Evolutionary conservation across 2,329 filamentous ascomycete genomes (phyloP), one percentile per base, ranked within the genome.

Genomic region (Xylariaceae sp.): DNA sequence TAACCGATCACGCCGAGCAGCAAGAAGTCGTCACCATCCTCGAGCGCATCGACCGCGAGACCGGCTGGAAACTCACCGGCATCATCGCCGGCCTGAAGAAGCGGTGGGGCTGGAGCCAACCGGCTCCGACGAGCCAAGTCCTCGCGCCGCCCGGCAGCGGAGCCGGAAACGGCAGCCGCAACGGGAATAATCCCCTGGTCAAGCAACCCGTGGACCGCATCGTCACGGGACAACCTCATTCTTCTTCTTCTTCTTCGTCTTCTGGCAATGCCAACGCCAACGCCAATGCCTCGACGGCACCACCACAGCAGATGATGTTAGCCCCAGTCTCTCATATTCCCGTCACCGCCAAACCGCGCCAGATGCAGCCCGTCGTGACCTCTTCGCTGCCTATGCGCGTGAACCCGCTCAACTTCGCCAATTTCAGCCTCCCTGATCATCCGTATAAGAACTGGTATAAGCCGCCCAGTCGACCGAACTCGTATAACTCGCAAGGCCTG

Each of bases 391-490:
- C 69, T 12, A 65, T 69, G 19, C 75, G 74, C 9, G 69, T 86
- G 4, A 92, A 92, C 64, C 89, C 89, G 1, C 71, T 92, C 40
- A 79, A 86, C 61, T 83, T 81, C 29, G 88, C 88, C 1, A 88
- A 94, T 66, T 94, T 94, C 68, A 86, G 78, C 29, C 76, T 86
- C 62, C 86, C 88, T 3, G 85, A 89, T 60, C 88, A 91, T 70
- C 89, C 90, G 1, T 95, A 94, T 66, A 86, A 89, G 66, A 84
- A 85, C 49, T 86, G 86, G 71, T 95, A 92, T 64, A 85, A 90
- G 59, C 85, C 88, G 37, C 87, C 88, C 1, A 87, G 80, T 61
- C 77, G 70, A 45, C 67, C 66, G 5, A 66, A 62, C 32, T 50
- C 61, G 6, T 67, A 67, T 46, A 65, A 60, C 41, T 61, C 63